Conservation (phyloP, 805 yeast species). For the Huiozyma sinensis region DNA sequence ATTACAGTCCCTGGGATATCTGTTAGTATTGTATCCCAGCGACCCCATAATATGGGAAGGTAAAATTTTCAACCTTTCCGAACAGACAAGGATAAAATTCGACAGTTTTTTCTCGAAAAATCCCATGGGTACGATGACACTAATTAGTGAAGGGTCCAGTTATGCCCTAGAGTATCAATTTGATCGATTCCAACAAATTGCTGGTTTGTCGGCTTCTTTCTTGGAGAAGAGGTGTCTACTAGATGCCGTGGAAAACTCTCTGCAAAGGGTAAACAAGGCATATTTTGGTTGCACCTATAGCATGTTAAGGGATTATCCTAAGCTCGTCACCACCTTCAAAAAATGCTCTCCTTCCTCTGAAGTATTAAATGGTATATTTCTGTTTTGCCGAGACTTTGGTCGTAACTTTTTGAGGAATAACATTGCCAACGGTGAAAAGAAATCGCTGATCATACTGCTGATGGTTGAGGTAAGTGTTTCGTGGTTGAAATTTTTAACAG, state of each 20-base stretch:
- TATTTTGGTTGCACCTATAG: slow-evolving; percentile 59
- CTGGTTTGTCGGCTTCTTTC: slow-evolving; percentile 43
- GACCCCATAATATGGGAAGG: slow-evolving; percentile 93
- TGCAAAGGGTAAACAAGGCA: slow-evolving; percentile 51
- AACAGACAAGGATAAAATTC: slow-evolving; percentile 12
- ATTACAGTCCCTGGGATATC: slow-evolving; percentile 41
- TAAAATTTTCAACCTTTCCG: slow-evolving; percentile 43
- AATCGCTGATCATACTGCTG: slow-evolving; percentile 58
- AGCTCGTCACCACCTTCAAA: slow-evolving; percentile 43
- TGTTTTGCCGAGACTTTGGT: slow-evolving; percentile 74
- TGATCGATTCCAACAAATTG: slow-evolving; percentile 45
- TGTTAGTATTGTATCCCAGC: slow-evolving; percentile 63
- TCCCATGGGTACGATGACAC: slow-evolving; percentile 11
- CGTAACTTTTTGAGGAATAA: slow-evolving; percentile 56
- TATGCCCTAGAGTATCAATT: slow-evolving; percentile 45
- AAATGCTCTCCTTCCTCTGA: slow-evolving; percentile 60
- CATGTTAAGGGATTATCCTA: slow-evolving; percentile 50
- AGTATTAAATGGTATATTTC: slow-evolving; percentile 58
- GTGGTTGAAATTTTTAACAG: slow-evolving; percentile 92
- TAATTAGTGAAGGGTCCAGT: slow-evolving; percentile 48
- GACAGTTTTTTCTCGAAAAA: slow-evolving; percentile 15
- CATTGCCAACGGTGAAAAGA: slow-evolving; percentile 43
- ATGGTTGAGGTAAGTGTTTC: slow-evolving; percentile 69
- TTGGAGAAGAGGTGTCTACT: slow-evolving; percentile 61
- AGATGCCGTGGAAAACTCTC: slow-evolving; percentile 59